A percentile compares a stretch with the other conserved stretches of the same genome.
These are phyloP conservation scores for Crotalaria pallida DNA, from an alignment of 306 rosid species.

Conservation along the genomic window DNA sequence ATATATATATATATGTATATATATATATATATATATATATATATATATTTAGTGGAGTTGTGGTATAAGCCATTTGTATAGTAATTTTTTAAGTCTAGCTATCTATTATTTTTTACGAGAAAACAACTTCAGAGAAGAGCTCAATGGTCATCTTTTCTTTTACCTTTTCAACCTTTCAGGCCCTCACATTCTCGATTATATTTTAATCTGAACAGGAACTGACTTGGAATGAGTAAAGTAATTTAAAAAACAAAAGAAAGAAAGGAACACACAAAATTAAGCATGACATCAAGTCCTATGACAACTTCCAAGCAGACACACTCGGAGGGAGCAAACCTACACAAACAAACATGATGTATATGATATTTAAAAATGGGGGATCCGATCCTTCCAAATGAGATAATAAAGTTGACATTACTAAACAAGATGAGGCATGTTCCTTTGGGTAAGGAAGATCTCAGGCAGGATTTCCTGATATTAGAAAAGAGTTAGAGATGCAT, in stretches of 20 bases:
- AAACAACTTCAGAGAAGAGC: conserved; percentile 42
- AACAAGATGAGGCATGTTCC: conserved; percentile 71
- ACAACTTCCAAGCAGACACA: conserved; percentile 67
- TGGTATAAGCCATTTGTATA: no score
- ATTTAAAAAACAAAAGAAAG: conserved; percentile 22
- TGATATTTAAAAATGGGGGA: conserved; percentile 25
- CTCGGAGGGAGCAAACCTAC: conserved; percentile 41
- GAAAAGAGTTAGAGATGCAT: conserved; percentile 29
- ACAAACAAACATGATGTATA: conserved; percentile 15
- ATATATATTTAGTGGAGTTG: no score
- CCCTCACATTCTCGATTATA: conserved; percentile 19
- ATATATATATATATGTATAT: no score
- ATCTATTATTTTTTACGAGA: no score
- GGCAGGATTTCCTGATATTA: conserved; percentile 49
- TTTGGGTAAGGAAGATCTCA: conserved; percentile 52
- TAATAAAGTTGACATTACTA: conserved; percentile 54
- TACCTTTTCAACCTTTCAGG: conserved; percentile 27
- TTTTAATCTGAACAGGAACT: conserved; percentile 30
- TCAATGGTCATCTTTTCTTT: conserved; percentile 24
- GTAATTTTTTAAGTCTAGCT: no score
- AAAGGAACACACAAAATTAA: conserved; percentile 45
- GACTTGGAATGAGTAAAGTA: conserved; percentile 35
- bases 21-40: no score
- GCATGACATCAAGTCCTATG: conserved; percentile 64
- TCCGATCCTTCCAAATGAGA: conserved; percentile 60